Base-by-base conservation (phyloP, 2,329 filamentous ascomycete species). In the Fusarium armeniacum region DNA sequence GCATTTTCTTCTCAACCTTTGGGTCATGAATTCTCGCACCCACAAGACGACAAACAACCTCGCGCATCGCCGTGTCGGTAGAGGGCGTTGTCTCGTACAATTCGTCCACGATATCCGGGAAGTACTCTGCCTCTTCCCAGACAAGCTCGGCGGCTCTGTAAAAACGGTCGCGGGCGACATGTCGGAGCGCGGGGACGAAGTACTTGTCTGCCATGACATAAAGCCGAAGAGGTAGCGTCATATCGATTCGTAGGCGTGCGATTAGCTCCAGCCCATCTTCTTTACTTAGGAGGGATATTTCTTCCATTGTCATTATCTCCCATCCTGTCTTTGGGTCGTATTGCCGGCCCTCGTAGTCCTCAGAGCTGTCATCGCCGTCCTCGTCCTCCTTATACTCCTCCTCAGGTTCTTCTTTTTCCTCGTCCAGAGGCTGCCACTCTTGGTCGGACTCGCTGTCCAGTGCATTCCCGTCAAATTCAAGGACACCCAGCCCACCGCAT, bases 181-280 rank as follows among this genome's bases (percentile, higher is more conserved):
- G 67, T 57, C 71, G 72, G 2, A 81, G 77, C 0, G 74, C 62
- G 2, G 75, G 70, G 9, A 80, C 76, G n/a, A 78, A 70, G 64
- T 76, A 81, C 61, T 79, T 79, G 65, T 80, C 76, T 6, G 79
- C 80, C 57, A 80, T 76, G 45, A 75, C 62, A 71, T 79, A 82
- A 18, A 79, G 62, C 0, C 67, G 62, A 7, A 77, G 59, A 12
- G 68, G 75, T 3, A 69, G 45, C 20, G 70, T 65, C 15, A 76
- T 59, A 20, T 66, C 40, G 5, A 50, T n/a, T 8, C 43, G 46
- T 12, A 33, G 5, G 2, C n/a, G 1, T 8, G 50, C 38, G 2
- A 53, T n/a, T 7, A 15, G n/a, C 1, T n/a, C n/a, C 11, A 33
- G 2, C 2, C 38, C 26, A 24, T 36, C 22, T 2, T 12, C 12